phyloP scores from a whole-genome alignment of 2,329 filamentous ascomycete genomes.

The Cadophora gregata region DNA sequence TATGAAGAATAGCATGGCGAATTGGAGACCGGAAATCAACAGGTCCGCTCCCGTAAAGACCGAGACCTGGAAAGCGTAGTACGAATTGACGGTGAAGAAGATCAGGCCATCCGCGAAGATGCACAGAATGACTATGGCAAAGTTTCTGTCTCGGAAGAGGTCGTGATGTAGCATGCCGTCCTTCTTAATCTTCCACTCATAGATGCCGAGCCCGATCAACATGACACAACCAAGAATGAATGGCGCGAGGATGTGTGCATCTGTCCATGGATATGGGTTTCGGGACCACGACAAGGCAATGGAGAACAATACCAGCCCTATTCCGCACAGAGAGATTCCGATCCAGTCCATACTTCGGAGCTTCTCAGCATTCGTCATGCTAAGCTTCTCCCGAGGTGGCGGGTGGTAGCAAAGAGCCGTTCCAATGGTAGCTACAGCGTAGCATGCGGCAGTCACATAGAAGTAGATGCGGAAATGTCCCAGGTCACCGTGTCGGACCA shows the following conservation, averaged over 20 bases:
- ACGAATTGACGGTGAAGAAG: slow-evolving; percentile 44
- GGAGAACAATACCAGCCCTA: slow-evolving; percentile 48
- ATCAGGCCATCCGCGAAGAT: slow-evolving; percentile 48
- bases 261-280: slow-evolving; percentile 49
- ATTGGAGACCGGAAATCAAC: slow-evolving; percentile 43
- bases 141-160: slow-evolving; percentile 49
- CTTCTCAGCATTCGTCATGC: slow-evolving; percentile 43
- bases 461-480: no score
- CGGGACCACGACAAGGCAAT: slow-evolving; percentile 47
- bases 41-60: slow-evolving; percentile 47
- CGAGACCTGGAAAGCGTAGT: slow-evolving; percentile 46
- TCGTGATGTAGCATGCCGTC: slow-evolving; percentile 51
- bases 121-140: slow-evolving; percentile 45
- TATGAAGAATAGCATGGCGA: slow-evolving; percentile 11
- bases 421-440: slow-evolving; percentile 40
- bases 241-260: slow-evolving; percentile 46
- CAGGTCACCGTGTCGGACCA: no score
- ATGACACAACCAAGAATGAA: slow-evolving; percentile 46
- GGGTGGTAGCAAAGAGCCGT: slow-evolving; percentile 46
- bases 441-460: slow-evolving; percentile 27
- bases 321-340: slow-evolving; percentile 46
- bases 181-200: slow-evolving; percentile 46
- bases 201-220: slow-evolving; percentile 39
- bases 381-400: slow-evolving; percentile 40
- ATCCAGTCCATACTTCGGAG: slow-evolving; percentile 48